A percentile compares a stretch with the other conserved stretches of the same genome.
phyloP scores from a whole-genome alignment of 2,329 filamentous ascomycete species.

The Claviceps pusilla region DNA sequence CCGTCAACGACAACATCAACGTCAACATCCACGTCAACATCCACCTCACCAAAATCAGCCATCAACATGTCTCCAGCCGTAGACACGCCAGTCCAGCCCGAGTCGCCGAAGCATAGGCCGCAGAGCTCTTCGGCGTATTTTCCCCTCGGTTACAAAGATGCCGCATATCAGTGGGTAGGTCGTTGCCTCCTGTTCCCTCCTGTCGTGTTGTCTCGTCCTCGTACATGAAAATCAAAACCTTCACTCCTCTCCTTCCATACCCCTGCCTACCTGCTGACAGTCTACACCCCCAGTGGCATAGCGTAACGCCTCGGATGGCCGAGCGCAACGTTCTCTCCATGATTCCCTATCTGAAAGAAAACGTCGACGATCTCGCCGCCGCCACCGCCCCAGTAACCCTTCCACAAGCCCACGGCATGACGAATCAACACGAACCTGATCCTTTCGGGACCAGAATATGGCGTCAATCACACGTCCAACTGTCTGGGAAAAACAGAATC shows the following conservation, averaged over 20 bases:
- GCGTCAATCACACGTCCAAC: constrained; percentile 68
- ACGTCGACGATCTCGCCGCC: constrained; percentile 50
- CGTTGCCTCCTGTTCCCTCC: too few relatives aligned
- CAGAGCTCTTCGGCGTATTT: constrained; percentile 39
- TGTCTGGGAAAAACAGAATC: constrained; percentile 73
- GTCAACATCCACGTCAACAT: neutral
- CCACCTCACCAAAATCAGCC: neutral
- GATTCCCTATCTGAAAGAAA: constrained; percentile 67
- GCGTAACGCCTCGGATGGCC: constrained; percentile 64
- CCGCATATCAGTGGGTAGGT: constrained; percentile 75
- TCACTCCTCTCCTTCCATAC: neutral
- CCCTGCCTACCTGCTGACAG: neutral
- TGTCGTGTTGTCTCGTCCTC: too few relatives aligned
- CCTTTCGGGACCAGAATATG: constrained; percentile 76
- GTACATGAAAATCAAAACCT: neutral
- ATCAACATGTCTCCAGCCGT: constrained; percentile 21
- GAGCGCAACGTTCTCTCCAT: constrained; percentile 79
- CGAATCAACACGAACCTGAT: constrained; percentile 38
- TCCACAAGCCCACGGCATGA: constrained; percentile 8
- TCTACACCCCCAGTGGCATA: constrained; percentile 53
- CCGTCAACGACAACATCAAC: neutral
- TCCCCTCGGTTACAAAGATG: constrained; percentile 81
- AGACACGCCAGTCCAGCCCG: constrained; percentile 12
- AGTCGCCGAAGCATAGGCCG: constrained; percentile 12
- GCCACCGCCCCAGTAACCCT: constrained; percentile 12